These are phyloP conservation scores for Phialocephala subalpina DNA, from an alignment of 2,329 filamentous ascomycete species.

Conservation along the genomic window DNA sequence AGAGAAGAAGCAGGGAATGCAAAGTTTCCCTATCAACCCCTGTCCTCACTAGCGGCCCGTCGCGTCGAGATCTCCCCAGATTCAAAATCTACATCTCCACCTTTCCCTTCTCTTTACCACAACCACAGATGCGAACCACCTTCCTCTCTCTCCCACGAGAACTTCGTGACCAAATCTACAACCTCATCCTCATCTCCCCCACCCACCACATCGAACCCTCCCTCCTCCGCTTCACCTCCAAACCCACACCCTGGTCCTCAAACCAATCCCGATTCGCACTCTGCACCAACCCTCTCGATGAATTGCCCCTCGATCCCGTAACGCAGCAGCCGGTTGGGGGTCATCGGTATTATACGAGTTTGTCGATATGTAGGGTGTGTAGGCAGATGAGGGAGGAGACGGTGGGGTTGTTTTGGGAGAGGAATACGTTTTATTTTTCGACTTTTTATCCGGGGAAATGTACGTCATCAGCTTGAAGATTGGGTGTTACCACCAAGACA, in stretches of 20 bases:
- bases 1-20: not conserved
- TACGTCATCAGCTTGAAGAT: no score
- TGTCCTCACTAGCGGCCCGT: not conserved
- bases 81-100: not conserved
- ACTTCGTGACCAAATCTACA: conserved; percentile 34
- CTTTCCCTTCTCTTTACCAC: not conserved
- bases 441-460: not conserved
- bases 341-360: conserved; percentile 15
- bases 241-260: not conserved
- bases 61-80: conserved; percentile 7
- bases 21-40: not conserved
- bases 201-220: conserved; percentile 15
- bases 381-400: conserved; percentile 37
- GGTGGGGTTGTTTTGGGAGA: conserved; percentile 29
- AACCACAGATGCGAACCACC: conserved; percentile 11
- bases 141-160: conserved; percentile 35
- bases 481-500: no score
- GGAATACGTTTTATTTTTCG: conserved; percentile 31
- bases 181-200: conserved; percentile 25
- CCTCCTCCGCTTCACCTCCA: conserved; percentile 7
- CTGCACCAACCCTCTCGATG: conserved; percentile 12
- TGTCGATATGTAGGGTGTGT: conserved; percentile 32
- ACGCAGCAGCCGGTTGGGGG: conserved; percentile 2
- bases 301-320: conserved; percentile 2
- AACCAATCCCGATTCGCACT: conserved; percentile 13